These are phyloP conservation scores for Solanum tarapatanum DNA, from an alignment of 257 asterid species.

Conservation along the genomic window DNA sequence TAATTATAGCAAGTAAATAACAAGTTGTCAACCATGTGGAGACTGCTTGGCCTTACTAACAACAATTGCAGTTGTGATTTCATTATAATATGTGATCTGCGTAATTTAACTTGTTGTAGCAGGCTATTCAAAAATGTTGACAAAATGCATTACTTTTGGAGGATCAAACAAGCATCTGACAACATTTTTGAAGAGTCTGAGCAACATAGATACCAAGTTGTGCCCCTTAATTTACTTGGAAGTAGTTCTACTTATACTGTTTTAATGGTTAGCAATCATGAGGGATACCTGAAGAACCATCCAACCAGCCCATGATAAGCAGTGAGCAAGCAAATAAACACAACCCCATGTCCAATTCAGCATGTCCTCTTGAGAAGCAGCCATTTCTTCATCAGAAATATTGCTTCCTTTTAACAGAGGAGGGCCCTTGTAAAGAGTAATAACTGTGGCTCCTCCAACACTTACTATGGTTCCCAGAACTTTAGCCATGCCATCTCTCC, in stretches of 20 bases:
- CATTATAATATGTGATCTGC: neutral
- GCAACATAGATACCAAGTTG: neutral
- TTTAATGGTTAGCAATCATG: neutral
- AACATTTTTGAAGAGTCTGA: neutral
- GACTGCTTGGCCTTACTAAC: neutral
- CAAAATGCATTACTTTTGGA: neutral
- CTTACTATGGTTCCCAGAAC: slow-evolving; percentile 65
- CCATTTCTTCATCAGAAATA: slow-evolving; percentile 6
- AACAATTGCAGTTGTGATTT: neutral
- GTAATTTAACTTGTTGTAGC: neutral
- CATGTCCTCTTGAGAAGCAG: slow-evolving; percentile 12
- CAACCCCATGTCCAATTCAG: slow-evolving; percentile 84
- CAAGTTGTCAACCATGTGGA: neutral
- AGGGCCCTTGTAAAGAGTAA: slow-evolving; percentile 81
- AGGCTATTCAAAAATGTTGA: neutral
- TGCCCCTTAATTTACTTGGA: neutral
- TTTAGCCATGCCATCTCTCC: slow-evolving; percentile 68
- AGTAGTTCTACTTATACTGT: neutral
- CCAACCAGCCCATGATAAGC: slow-evolving; percentile 95
- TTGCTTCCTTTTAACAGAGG: slow-evolving; percentile 26
- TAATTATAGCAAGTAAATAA: neutral
- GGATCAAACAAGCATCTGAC: neutral
- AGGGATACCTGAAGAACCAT: slow-evolving; percentile 69
- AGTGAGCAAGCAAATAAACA: slow-evolving; percentile 58
- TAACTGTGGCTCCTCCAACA: slow-evolving; percentile 65